phyloP scores from a whole-genome alignment of 2,329 filamentous ascomycete species.

The Ceratocystis destructans region DNA sequence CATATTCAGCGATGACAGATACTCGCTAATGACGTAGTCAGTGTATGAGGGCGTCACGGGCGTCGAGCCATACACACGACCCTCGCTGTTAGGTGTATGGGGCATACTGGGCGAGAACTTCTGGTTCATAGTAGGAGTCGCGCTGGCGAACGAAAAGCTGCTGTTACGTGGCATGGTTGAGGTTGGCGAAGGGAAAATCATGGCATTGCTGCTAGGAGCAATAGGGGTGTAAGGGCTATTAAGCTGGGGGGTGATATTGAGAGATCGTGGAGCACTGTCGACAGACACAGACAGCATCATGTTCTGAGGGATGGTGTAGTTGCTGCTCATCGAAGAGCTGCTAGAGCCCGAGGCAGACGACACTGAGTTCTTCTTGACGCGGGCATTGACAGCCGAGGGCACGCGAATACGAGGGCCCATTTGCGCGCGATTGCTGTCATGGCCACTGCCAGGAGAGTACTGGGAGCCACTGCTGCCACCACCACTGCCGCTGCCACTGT shows the following conservation, averaged over 20 bases:
- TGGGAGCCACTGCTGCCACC: neutral
- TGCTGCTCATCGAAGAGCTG: neutral
- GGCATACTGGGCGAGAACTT: slow-evolving; percentile 1
- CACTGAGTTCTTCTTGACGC: slow-evolving; percentile 2
- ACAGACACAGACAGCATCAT: slow-evolving; percentile 2
- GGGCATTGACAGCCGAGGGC: neutral
- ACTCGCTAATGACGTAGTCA: slow-evolving; percentile 1
- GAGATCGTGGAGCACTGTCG: neutral
- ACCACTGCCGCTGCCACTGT: neutral
- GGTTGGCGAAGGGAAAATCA: neutral
- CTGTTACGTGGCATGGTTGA: slow-evolving; percentile 1
- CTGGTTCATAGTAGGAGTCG: neutral
- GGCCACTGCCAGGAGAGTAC: neutral
- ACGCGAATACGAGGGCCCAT: slow-evolving; percentile 1
- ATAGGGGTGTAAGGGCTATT: neutral
- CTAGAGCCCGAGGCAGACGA: neutral
- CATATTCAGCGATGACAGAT: neutral
- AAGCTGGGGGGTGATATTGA: neutral
- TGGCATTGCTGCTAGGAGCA: neutral
- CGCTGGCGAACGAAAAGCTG: neutral
- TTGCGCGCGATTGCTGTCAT: neutral
- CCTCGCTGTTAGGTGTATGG: slow-evolving; percentile 3
- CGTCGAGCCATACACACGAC: neutral
- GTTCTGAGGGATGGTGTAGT: neutral
- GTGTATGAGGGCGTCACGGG: neutral